Evolutionary conservation across 169 alveolate genomes (phyloP), one percentile per base, ranked within the genome.

Genomic region (Plasmodium vivax): DNA sequence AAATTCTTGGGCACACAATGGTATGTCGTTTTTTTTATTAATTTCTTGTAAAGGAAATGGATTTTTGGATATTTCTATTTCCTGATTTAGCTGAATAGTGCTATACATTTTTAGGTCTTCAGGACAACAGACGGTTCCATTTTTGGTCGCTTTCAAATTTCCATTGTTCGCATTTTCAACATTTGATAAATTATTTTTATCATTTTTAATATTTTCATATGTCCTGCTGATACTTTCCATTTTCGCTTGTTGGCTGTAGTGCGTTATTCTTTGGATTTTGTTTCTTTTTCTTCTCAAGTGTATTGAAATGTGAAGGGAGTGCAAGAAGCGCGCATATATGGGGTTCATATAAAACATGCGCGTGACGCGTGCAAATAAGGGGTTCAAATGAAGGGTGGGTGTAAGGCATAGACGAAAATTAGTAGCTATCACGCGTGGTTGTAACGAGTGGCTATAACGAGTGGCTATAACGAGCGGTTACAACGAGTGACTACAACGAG

Each of bases 1-100:
- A 73, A 95, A 95, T 34, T 91, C 88, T 71, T 91, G 95, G 58
- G 95, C 95, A 71, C 95, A 91, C 45, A 91, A 82, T 12, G 95
- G 95, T 41, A 91, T 91, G 84, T 91, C 95, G 56, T 91, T 91
- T 73, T 91, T 91, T 54, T 82, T 34, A 81, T 91, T 82, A 54
- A 91, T 45, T 73, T 71, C 81, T 9, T 91, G 95, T 45, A 62
- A 47, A 38, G 92, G 95, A 51, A 82, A 91, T 34, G 95, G 95
- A 47, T 82, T 81, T 19, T 74, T 72, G 73, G 51, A 43, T 72
- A 91, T 81, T 82, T 91, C 95, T 12, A 82, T 91, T 68, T 91
- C 92, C 45, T 91, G 88, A 68, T 91, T 91, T 71, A 91, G 58
- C 56, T 91, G 84, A n/a, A 91, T 79, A 34, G 92, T 72, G 19